Evolutionary conservation across 225 moss, liverwort and hornwort genomes (phyloP).

Genomic region (Anthoceros angustus): DNA sequence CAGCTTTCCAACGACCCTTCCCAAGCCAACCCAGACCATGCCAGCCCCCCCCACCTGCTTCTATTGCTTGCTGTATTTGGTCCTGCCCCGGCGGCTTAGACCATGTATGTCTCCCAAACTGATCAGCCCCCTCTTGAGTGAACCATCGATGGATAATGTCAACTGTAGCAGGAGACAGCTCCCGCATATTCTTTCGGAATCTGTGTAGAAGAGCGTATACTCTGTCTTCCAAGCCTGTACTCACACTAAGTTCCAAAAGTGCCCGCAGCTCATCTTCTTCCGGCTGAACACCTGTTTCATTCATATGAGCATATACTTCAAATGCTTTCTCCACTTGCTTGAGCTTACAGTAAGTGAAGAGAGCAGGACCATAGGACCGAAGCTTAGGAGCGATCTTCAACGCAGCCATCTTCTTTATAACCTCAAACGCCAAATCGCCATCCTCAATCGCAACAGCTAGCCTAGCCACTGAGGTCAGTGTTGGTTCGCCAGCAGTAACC

Average conservation of each 20-base stretch:
- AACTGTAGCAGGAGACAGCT: slow-evolving; percentile 39
- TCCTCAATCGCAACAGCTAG: slow-evolving; percentile 77
- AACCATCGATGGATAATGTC: slow-evolving; percentile 55
- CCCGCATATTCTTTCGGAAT: slow-evolving; percentile 44
- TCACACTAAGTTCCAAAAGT: slow-evolving; percentile 49
- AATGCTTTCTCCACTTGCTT: slow-evolving; percentile 65
- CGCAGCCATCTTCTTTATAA: slow-evolving; percentile 85
- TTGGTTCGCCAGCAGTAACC: slow-evolving; percentile 86
- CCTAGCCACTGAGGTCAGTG: slow-evolving; percentile 80
- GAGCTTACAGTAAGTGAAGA: slow-evolving; percentile 61
- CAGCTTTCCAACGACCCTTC: slow-evolving; percentile 55
- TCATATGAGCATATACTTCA: slow-evolving; percentile 85
- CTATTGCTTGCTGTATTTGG: slow-evolving; percentile 38
- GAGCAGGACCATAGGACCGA: slow-evolving; percentile 80
- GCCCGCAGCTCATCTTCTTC: slow-evolving; percentile 78
- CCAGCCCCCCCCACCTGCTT: slow-evolving; percentile 82
- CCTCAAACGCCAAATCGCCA: slow-evolving; percentile 82
- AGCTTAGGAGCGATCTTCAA: slow-evolving; percentile 75
- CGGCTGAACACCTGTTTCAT: slow-evolving; percentile 48
- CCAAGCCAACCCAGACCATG: slow-evolving; percentile 93
- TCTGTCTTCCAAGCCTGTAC: slow-evolving; percentile 48
- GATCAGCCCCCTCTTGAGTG: slow-evolving; percentile 26
- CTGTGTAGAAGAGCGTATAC: slow-evolving; percentile 73
- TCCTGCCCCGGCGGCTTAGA: slow-evolving; percentile 24
- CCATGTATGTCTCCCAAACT: slow-evolving; percentile 33